Evolutionary conservation across 192 early-diverging fungal genomes (phyloP), one percentile per base, ranked within the genome.

Genomic region (Thamnidium elegans): DNA sequence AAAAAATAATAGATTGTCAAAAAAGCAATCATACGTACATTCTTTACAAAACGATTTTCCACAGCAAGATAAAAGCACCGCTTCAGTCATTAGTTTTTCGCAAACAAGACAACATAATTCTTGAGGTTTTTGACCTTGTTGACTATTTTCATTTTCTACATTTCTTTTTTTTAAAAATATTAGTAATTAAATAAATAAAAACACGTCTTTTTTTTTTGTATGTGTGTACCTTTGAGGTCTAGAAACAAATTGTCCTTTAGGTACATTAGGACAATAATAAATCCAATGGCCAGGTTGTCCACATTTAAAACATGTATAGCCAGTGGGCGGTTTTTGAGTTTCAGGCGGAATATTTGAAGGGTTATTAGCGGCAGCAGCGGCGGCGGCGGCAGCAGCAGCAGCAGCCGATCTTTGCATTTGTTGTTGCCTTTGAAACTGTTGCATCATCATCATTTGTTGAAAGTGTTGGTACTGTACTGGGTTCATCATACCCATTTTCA

Each of bases 31-130:
- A 63, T 68, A 65, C 70, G 20, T 94, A 81, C 95, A 97, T 76
- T 94, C 86, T 64, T 94, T 92, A 76, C 96, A 99, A 78, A 87
- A 97, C 9, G 81, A 84, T 1, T 88, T 91, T 46, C 88, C 79
- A 75, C 96, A 99, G 74, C 96, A 99, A 31, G 91, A 89, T 21
- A 81, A 78, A 6, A 76, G 77, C 14, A 92, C 89, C 2, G 94
- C 92, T 62, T 94, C 90, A 51, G 85, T 82, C 53, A 93, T 74
- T 21, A 98, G 75, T 69, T 86, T 76, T 26, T 81, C 66, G 73
- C 94, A 96, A 15, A 92, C 71, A 3, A 74, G 59, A 70, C 96
- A 99, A 34, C 83, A 82, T 58, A 96, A 81, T 39, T 90, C 87
- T 3, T 82, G 67, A 3, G 92, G 93, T 31, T 84, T 89, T 42